phyloP scores from a whole-genome alignment of 2,329 filamentous ascomycete genomes.

The Clonostachys rosea region DNA sequence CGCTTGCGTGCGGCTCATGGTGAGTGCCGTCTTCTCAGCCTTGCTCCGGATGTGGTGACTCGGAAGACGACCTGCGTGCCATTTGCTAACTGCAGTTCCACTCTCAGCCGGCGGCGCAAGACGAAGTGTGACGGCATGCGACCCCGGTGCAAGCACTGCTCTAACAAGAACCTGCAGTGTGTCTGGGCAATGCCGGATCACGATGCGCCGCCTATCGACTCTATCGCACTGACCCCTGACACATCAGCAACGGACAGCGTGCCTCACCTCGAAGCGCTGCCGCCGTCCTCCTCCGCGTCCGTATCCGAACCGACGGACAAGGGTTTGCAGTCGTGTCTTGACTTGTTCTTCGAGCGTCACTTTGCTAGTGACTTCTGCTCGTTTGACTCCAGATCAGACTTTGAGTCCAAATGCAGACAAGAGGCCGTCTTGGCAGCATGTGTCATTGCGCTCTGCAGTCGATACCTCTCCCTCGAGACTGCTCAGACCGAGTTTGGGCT shows the following conservation, averaged over 20 bases:
- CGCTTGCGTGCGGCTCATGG: neutral
- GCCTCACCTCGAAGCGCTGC: neutral
- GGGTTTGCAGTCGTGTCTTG: constrained; percentile 2
- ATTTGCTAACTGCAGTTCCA: neutral
- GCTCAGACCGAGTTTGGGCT: constrained; percentile 3
- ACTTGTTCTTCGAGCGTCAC: constrained; percentile 10
- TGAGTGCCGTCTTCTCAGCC: neutral
- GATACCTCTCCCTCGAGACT: constrained; percentile 3
- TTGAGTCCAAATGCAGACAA: constrained; percentile 8
- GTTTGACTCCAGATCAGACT: constrained; percentile 10
- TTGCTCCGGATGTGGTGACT: neutral
- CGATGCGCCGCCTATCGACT: neutral
- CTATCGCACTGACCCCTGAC: neutral
- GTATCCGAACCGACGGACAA: constrained; percentile 1
- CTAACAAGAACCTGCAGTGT: neutral
- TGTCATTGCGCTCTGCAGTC: constrained; percentile 4
- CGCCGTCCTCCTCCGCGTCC: neutral
- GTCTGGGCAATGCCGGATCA: neutral
- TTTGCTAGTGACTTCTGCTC: constrained; percentile 12
- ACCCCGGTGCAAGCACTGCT: constrained; percentile 2
- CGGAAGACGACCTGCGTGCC: neutral
- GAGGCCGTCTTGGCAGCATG: constrained; percentile 4
- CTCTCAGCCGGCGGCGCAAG: constrained; percentile 3
- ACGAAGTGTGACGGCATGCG: constrained; percentile 5
- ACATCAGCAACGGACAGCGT: neutral